Conservation (phyloP, 2,329 filamentous ascomycete genomes). For the Neonectria coccinea region DNA sequence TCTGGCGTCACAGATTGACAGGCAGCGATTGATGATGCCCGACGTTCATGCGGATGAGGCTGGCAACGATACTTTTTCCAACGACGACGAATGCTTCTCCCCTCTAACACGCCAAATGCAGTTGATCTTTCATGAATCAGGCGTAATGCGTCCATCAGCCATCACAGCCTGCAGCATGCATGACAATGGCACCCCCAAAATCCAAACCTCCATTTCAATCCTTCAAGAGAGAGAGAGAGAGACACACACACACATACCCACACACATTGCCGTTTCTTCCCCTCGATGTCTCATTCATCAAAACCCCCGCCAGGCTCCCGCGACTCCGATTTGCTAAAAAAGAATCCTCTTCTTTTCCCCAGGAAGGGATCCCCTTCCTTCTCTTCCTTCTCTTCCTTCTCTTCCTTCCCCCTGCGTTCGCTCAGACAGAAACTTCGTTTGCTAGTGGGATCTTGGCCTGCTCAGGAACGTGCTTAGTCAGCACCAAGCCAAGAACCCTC, state of each 20-base stretch:
- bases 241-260: background rate
- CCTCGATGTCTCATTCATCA: background rate
- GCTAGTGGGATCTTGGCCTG: too few species aligned
- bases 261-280: too few species aligned
- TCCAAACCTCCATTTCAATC: background rate
- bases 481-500: background rate
- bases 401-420: background rate
- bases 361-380: background rate
- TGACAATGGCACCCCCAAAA: constrained; percentile 1
- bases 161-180: background rate
- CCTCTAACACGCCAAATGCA: background rate
- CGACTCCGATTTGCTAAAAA: background rate
- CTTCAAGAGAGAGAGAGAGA: too few species aligned
- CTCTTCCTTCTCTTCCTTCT: background rate
- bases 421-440: background rate
- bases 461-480: background rate
- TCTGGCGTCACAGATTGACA: constrained; percentile 28
- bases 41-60: constrained; percentile 12
- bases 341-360: too few species aligned
- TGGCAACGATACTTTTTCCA: background rate
- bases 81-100: background rate
- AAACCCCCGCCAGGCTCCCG: background rate
- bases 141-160: background rate
- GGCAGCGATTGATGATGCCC: constrained; percentile 6
- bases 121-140: background rate